Percentiles rank a stretch among this genome's conserved stretches.
Evolutionary conservation across 75 land plant species (phyloP).

Genomic region (Chamaecyparis obtusa): DNA sequence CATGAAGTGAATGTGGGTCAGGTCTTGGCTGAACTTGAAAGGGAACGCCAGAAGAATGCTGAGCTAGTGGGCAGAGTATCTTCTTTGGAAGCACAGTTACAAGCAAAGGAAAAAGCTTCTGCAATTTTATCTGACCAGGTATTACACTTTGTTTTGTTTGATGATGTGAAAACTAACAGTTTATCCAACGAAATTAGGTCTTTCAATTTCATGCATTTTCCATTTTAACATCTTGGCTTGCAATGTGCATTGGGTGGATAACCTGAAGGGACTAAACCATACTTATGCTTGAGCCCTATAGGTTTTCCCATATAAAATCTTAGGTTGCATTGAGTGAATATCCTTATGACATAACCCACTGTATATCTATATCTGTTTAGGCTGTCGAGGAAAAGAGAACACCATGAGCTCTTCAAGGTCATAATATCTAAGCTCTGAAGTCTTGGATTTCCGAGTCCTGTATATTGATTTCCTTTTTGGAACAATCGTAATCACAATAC

Average conservation of each 20-base stretch:
- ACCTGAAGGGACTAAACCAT: not conserved
- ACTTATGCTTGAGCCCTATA: not conserved
- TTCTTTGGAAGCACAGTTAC: constrained; percentile 42
- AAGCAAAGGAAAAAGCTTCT: constrained; percentile 14
- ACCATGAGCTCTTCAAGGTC: not conserved
- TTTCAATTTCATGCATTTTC: not conserved
- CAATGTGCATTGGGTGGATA: constrained; percentile 3
- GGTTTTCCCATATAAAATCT: not conserved
- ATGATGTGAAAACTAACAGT: not conserved
- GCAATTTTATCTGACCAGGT: constrained; percentile 16
- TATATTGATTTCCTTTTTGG: not conserved
- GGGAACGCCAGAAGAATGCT: constrained; percentile 42
- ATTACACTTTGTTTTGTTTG: not conserved
- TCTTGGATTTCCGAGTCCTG: not conserved
- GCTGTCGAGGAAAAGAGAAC: not conserved
- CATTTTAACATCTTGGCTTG: not conserved
- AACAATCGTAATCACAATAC: not conserved
- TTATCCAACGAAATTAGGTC: not conserved
- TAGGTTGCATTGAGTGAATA: not conserved
- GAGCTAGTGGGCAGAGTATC: constrained; percentile 39
- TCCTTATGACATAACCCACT: not conserved
- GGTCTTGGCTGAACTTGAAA: constrained; percentile 40
- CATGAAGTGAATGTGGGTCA: constrained; percentile 34
- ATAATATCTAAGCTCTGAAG: not conserved
- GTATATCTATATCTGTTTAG: not conserved